Percentiles rank a stretch among this genome's conserved stretches.
Evolutionary conservation across 2,329 filamentous ascomycete species (phyloP).

Genomic region (Diaporthe citriasiana): DNA sequence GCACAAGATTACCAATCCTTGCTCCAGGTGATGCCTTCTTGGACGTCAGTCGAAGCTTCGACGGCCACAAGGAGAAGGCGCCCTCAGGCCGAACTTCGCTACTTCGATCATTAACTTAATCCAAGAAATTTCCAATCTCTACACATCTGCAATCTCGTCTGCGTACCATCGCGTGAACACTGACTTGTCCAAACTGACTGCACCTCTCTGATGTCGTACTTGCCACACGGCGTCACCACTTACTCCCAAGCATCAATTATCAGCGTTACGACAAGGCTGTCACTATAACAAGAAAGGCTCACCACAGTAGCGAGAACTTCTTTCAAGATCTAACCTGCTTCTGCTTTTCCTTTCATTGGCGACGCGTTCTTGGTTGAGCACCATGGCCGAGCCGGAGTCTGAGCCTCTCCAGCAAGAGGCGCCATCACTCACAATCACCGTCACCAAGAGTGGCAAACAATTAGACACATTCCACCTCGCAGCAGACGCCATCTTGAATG

Average conservation of each 20-base stretch:
- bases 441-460: constrained; percentile 45
- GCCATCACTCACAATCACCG: constrained; percentile 41
- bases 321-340: background rate
- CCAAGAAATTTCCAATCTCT: background rate
- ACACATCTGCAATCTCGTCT: background rate
- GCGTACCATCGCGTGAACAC: constrained; percentile 2
- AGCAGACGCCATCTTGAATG: constrained; percentile 44
- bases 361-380: background rate
- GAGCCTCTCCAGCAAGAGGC: background rate
- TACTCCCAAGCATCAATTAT: background rate
- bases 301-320: background rate
- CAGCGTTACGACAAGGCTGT: background rate
- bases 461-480: constrained; percentile 43
- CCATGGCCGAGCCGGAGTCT: constrained; percentile 7
- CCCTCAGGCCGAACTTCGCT: background rate
- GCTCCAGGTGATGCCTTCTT: constrained; percentile 14
- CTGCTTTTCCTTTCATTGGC: background rate
- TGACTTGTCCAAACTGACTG: background rate
- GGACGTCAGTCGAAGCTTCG: constrained; percentile 40
- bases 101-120: background rate
- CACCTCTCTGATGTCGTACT: background rate
- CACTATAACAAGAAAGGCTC: background rate
- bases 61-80: constrained; percentile 10
- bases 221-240: background rate
- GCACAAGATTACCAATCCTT: constrained; percentile 36